Base-by-base conservation (phyloP, 2,329 filamentous ascomycete genomes). In the Sphaerulina musiva region DNA sequence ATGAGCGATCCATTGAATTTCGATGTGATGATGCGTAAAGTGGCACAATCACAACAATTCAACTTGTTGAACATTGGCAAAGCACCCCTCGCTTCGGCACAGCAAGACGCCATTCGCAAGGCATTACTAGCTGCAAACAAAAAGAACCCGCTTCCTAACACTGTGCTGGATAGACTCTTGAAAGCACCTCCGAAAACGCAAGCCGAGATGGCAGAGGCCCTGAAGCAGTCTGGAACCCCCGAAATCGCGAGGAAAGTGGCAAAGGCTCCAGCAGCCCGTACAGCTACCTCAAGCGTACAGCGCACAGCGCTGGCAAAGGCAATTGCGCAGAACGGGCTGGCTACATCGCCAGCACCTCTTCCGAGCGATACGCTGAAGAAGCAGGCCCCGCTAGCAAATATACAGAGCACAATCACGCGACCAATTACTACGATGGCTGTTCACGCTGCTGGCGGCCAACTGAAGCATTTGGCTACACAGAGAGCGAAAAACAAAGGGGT, bases 1-100 rank as follows among this genome's bases (percentile, higher is more conserved):
- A 67, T 61, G 66, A 67, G 66, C 2, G 64, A 67, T 26, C 66
- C 68, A 10, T 49, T 69, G n/a, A 68, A 69, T 45, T 66, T 70
- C 26, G 68, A 70, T 31, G 61, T 62, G 9, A 48, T 71, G 32
- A 57, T 71, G 55, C 58, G 57, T 3, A 69, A 70, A 44, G 66
- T 70, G 1, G 66, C 64, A 12, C 61, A 65, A 49, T 65, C 67
- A 43, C 67, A 70, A 48, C 62, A 69, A 32, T 55, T 63, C 51
- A 63, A 66, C n/a, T 47, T 68, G 29, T 47, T 66, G 26, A 57
- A 57, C n/a, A 52, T 64, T 20, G 62, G 61, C 32, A 62, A 65
- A 20, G 57, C 63, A 43, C 59, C 65, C 10, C 57, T 66, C 36
- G 57, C 59, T 32, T 54, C 62, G 31, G 62, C 62, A 6, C 64